These are phyloP conservation scores for Sporothrix luriei DNA, from an alignment of 2,329 filamentous ascomycete genomes.

Conservation along the genomic window DNA sequence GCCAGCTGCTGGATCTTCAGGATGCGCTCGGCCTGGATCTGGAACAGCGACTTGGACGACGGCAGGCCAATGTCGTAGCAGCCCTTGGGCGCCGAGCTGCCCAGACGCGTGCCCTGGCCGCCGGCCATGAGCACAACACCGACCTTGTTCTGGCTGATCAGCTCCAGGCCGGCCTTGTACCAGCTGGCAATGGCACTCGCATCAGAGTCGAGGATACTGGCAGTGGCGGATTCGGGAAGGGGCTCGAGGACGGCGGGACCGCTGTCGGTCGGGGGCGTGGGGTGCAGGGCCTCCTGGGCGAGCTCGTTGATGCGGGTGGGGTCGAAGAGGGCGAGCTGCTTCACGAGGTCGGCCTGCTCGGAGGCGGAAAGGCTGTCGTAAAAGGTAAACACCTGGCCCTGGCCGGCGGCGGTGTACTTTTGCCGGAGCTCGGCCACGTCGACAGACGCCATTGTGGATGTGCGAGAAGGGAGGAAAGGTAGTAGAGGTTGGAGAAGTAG, in stretches of 20 bases:
- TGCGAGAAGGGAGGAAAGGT: neutral
- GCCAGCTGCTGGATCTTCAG: constrained; percentile 81
- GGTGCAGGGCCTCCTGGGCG: constrained; percentile 77
- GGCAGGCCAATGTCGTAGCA: constrained; percentile 96
- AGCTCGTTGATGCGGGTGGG: constrained; percentile 86
- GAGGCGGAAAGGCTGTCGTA: constrained; percentile 74
- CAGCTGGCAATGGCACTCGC: constrained; percentile 76
- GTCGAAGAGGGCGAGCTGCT: constrained; percentile 80
- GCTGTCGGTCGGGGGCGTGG: constrained; percentile 62
- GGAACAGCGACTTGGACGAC: constrained; percentile 91
- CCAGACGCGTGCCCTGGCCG: constrained; percentile 91
- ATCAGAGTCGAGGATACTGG: constrained; percentile 88
- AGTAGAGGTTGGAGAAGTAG: neutral
- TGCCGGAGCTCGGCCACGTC: constrained; percentile 67
- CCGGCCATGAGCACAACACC: constrained; percentile 94
- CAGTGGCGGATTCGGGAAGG: constrained; percentile 80
- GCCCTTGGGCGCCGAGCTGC: constrained; percentile 93
- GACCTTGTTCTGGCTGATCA: constrained; percentile 74
- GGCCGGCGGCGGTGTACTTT: constrained; percentile 72
- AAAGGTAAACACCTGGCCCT: constrained; percentile 84
- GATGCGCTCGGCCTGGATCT: constrained; percentile 95
- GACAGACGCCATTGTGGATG: constrained; percentile 26
- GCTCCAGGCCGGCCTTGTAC: constrained; percentile 81
- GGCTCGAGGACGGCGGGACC: constrained; percentile 70
- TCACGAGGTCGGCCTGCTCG: constrained; percentile 77